Evolutionary conservation across 345 rosid genomes (phyloP), one percentile per base, ranked within the genome.

Genomic region (Heritiera fomes): DNA sequence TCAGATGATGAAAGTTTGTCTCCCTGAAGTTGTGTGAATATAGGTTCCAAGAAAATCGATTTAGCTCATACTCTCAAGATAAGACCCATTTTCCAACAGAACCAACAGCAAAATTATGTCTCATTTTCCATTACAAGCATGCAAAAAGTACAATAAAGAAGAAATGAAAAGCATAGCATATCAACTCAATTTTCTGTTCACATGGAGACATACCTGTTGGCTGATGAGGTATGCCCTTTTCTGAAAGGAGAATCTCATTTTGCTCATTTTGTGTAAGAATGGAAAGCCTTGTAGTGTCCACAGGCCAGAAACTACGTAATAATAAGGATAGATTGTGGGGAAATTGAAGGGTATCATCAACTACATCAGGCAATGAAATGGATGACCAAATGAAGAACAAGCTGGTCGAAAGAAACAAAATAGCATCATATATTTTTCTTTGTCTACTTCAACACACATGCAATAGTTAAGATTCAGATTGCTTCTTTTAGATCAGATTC

Each of bases 1-100:
- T 93, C 97, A 1, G 98, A 90, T 56, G 91, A 90, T 65, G 99
- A 93, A 70, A 87, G 91, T 84, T 90, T 82, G 66, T 92, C 99
- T 67, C 89, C 96, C 63, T 93, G 89, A 93, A 79, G 61, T 61
- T 65, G 20, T 77, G 82, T 82, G 73, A 59, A 78, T 62, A 52
- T 30, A 41, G 8, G 32, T 18, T 59, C 79, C 55, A 56, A 30
- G 77, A 61, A 55, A 6, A 59, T 66, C 60, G n/a, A 71, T 63
- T 47, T n/a, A 68, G 75, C 49, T 52, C 40, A 28, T 18, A 73
- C 34, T 77, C 56, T 56, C 83, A 61, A 13, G 34, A 64, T 65
- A 40, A 41, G 62, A 64, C 64, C 7, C 70, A 18, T 49, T 76
- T 50, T 62, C 73, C 73, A 64, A 49, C 46, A 5, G 38, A 71